These are phyloP conservation scores for Myochromella boudieri DNA, from an alignment of 768 basidiomycete genomes.

Conservation along the genomic window DNA sequence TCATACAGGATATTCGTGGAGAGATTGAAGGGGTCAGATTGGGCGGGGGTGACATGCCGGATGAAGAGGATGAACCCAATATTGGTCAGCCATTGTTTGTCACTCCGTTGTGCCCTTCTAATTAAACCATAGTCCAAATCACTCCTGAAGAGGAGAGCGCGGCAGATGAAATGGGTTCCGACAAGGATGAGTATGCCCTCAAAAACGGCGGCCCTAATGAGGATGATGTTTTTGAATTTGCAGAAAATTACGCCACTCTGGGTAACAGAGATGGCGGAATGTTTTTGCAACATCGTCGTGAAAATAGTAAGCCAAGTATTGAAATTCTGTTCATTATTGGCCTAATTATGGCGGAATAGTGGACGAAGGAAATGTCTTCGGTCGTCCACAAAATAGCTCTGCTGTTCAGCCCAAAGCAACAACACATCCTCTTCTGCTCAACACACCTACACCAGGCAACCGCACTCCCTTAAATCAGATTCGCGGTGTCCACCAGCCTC, in stretches of 20 bases:
- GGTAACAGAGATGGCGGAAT: slow-evolving; percentile 42
- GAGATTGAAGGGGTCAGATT: slow-evolving; percentile 44
- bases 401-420: slow-evolving; percentile 64
- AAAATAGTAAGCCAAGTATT: slow-evolving; percentile 49
- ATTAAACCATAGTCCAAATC: too few relatives aligned
- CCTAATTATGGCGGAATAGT: too few relatives aligned
- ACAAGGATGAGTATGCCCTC: slow-evolving; percentile 60
- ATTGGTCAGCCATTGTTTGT: slow-evolving; percentile 32
- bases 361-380: slow-evolving; percentile 68
- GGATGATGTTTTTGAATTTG: slow-evolving; percentile 56
- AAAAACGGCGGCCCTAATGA: slow-evolving; percentile 35
- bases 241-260: slow-evolving; percentile 48
- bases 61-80: slow-evolving; percentile 61
- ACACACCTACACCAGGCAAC: slow-evolving; percentile 47
- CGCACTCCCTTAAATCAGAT: slow-evolving; percentile 45
- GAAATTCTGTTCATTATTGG: too few relatives aligned
- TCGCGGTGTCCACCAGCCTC: slow-evolving; percentile 53
- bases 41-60: slow-evolving; percentile 48
- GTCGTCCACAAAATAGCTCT: slow-evolving; percentile 52
- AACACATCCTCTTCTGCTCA: slow-evolving; percentile 80
- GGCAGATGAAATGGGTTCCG: slow-evolving; percentile 60
- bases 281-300: slow-evolving; percentile 55
- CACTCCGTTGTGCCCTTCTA: too few relatives aligned
- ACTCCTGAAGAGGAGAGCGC: slow-evolving; percentile 63
- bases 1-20: slow-evolving; percentile 50